phyloP scores from a whole-genome alignment of 768 basidiomycete species.

The Tricholoma hemisulphureum region DNA sequence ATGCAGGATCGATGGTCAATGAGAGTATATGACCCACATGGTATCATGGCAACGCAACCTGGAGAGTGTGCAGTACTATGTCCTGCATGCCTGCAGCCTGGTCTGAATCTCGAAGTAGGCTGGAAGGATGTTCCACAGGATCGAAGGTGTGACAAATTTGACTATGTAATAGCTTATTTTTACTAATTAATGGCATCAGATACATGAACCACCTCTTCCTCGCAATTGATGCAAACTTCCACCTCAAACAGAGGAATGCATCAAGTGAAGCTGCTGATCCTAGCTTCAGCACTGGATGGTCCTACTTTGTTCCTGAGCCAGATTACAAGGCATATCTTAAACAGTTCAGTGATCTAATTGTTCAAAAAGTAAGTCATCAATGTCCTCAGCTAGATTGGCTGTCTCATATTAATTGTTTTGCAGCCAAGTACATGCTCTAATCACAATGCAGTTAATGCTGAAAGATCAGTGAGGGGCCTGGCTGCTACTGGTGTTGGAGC shows the following conservation, averaged over 20 bases:
- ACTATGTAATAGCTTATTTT: neutral
- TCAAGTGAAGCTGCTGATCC: neutral
- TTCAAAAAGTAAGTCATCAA: conserved; percentile 2
- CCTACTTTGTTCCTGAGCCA: conserved; percentile 7
- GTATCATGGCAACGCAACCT: conserved; percentile 8
- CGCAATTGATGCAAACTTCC: conserved; percentile 9
- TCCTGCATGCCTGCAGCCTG: conserved; percentile 27
- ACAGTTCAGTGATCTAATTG: conserved; percentile 7
- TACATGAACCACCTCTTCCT: conserved; percentile 6
- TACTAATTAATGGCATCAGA: neutral
- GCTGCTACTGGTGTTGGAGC: conserved; percentile 2
- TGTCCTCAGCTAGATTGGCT: no score
- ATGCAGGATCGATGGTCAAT: conserved; percentile 25
- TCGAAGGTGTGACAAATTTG: neutral
- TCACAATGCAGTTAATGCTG: neutral
- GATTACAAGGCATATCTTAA: conserved; percentile 14
- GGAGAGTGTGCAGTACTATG: conserved; percentile 25
- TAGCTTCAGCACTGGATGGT: neutral
- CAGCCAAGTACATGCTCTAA: conserved; percentile 2
- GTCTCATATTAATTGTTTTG: neutral
- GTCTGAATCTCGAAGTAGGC: conserved; percentile 22
- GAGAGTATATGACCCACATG: conserved; percentile 23
- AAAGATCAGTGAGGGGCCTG: neutral
- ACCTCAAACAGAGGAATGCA: conserved; percentile 2
- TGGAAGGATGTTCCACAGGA: conserved; percentile 17